Percentiles rank a stretch among this genome's conserved stretches.
These are phyloP conservation scores for Elongisporangium senticosum DNA, from an alignment of 352 stramenopile genomes.

Conservation along the genomic window DNA sequence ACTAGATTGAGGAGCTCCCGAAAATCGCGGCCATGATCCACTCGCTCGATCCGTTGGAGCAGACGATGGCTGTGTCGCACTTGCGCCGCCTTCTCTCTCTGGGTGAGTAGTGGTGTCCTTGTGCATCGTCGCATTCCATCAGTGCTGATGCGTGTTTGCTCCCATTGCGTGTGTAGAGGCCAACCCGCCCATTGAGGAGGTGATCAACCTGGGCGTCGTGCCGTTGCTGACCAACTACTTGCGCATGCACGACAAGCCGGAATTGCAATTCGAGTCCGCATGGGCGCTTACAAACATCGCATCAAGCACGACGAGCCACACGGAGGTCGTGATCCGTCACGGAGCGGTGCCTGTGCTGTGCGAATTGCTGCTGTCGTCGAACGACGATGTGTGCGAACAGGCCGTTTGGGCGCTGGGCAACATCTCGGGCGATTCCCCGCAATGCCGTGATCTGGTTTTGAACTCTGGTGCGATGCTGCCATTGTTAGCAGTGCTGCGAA, in stretches of 20 bases:
- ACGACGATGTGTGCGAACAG: constrained; percentile 97
- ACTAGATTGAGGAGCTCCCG: constrained; percentile 93
- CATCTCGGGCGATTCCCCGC: constrained; percentile 97
- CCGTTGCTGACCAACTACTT: constrained; percentile 97
- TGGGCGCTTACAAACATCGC: constrained; percentile 99
- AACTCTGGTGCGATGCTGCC: constrained; percentile 92
- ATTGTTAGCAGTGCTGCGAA: constrained; percentile 91
- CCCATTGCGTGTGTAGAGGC: constrained; percentile 64
- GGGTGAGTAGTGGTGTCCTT: constrained; percentile 28
- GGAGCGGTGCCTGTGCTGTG: constrained; percentile 98
- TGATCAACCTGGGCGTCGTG: constrained; percentile 97
- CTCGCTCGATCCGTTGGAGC: constrained; percentile 86
- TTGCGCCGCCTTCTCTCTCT: constrained; percentile 98
- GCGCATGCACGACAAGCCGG: constrained; percentile 86
- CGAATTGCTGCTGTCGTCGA: constrained; percentile 91
- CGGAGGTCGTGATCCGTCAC: constrained; percentile 96
- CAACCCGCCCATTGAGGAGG: constrained; percentile 97
- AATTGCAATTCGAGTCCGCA: constrained; percentile 98
- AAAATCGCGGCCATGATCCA: constrained; percentile 94
- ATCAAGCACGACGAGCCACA: constrained; percentile 97
- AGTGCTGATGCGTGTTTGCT: constrained; percentile 4
- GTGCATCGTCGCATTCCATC: neutral
- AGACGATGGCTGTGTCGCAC: constrained; percentile 94
- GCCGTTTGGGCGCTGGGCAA: constrained; percentile 99
- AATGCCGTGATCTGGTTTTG: constrained; percentile 96